Conservation (phyloP, 2,329 filamentous ascomycete species). For the Diaporthe aspalathi region DNA sequence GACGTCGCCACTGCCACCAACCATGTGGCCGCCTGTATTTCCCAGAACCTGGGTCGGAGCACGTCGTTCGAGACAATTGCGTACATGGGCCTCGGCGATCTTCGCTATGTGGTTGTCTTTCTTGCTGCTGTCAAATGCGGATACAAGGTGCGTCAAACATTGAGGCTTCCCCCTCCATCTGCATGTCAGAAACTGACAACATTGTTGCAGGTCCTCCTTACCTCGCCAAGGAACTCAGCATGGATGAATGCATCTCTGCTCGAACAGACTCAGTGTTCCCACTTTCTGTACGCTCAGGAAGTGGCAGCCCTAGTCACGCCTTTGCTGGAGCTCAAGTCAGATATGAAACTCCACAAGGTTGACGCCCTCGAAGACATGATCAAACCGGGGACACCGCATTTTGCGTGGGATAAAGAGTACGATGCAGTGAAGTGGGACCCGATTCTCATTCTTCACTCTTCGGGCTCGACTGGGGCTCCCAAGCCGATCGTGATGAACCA, state of each 20-base stretch:
- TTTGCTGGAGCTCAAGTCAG: conserved; percentile 12
- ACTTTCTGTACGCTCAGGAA: conserved; percentile 14
- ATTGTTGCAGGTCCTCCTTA: conserved; percentile 6
- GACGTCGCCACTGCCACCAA: conserved; percentile 23
- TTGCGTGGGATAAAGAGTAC: conserved; percentile 38
- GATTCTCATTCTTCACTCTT: conserved; percentile 41
- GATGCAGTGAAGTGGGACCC: conserved; percentile 38
- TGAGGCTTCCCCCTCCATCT: background rate
- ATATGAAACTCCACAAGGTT: background rate
- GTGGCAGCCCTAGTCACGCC: background rate
- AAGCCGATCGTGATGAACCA: conserved; percentile 42
- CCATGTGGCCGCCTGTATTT: conserved; percentile 25
- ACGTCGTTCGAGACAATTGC: conserved; percentile 30
- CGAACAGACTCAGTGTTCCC: conserved; percentile 31
- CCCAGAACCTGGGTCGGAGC: conserved; percentile 20
- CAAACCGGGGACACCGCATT: conserved; percentile 22
- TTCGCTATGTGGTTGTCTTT: conserved; percentile 31
- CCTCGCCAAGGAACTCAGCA: conserved; percentile 32
- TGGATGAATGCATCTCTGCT: conserved; percentile 36
- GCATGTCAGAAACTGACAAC: background rate
- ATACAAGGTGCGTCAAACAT: conserved; percentile 13
- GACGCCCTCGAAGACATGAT: conserved; percentile 33
- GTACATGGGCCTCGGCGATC: conserved; percentile 27
- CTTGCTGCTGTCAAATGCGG: conserved; percentile 36
- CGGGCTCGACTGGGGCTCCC: conserved; percentile 41